Evolutionary conservation across 2,329 filamentous ascomycete species (phyloP).

Genomic region (Exophiala phaeomuriformis): DNA sequence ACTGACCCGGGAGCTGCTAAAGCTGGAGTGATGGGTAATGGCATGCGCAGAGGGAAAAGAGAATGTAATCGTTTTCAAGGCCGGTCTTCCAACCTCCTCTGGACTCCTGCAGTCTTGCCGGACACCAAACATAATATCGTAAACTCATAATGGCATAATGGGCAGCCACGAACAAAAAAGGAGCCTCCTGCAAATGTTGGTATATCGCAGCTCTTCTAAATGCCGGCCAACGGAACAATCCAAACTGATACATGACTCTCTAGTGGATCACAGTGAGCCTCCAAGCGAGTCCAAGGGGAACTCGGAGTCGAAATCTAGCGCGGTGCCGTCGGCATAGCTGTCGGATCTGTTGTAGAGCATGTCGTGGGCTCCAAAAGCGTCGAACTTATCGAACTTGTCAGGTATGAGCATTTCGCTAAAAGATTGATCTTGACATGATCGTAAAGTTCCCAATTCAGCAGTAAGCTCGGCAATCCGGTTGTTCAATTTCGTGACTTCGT

Average conservation of each 20-base stretch:
- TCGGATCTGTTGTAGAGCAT: constrained; percentile 25
- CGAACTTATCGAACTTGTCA: constrained; percentile 28
- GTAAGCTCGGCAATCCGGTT: constrained; percentile 27
- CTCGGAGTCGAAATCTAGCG: constrained; percentile 25
- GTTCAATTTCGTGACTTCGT: constrained; percentile 29
- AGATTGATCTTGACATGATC: constrained; percentile 22
- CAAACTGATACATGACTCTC: neutral
- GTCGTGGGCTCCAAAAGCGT: constrained; percentile 27
- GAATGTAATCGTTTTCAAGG: too few species aligned
- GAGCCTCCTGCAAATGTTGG: constrained; percentile 3
- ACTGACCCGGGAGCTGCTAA: too few species aligned
- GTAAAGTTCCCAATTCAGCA: constrained; percentile 26
- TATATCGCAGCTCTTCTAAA: constrained; percentile 10
- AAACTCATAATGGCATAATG: neutral
- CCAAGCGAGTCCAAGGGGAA: constrained; percentile 25
- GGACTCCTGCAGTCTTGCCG: too few species aligned
- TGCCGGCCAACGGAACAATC: constrained; percentile 1
- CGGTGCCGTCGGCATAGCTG: constrained; percentile 27
- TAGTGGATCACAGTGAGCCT: constrained; percentile 19
- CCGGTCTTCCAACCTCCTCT: too few species aligned
- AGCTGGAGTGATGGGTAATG: too few species aligned
- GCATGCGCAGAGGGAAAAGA: too few species aligned
- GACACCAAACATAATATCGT: too few species aligned
- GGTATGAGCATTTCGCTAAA: constrained; percentile 26
- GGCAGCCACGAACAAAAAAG: neutral